Evolutionary conservation across 2,329 filamentous ascomycete species (phyloP).

Genomic region (Blastomyces parvus): DNA sequence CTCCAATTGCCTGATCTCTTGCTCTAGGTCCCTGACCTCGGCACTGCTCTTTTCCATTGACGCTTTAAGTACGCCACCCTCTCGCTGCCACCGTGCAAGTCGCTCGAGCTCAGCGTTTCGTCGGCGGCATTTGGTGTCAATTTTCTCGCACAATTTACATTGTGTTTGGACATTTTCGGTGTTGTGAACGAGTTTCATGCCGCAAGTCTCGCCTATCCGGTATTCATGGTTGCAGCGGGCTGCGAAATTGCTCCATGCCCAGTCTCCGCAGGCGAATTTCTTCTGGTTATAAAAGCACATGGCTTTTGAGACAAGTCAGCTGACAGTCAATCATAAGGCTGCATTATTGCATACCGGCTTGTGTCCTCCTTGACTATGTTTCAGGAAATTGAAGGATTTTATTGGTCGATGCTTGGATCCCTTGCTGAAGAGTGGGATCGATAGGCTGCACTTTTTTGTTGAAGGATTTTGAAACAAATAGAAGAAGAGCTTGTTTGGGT

Average conservation of each 20-base stretch:
- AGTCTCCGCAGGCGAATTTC: constrained; percentile 76
- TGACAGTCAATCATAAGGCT: constrained; percentile 12
- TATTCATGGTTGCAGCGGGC: constrained; percentile 92
- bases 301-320: constrained; percentile 30
- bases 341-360: constrained; percentile 27
- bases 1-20: constrained; percentile 58
- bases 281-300: constrained; percentile 98
- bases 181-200: constrained; percentile 77
- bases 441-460: constrained; percentile 25
- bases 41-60: constrained; percentile 59
- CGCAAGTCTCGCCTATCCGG: constrained; percentile 91
- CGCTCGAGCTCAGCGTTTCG: constrained; percentile 64
- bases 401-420: constrained; percentile 24
- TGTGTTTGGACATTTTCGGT: constrained; percentile 54
- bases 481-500: constrained; percentile 11
- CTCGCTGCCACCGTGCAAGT: constrained; percentile 64
- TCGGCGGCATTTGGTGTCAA: constrained; percentile 72
- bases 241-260: constrained; percentile 89
- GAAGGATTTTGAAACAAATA: constrained; percentile 18
- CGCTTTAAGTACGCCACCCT: constrained; percentile 52
- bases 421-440: constrained; percentile 17
- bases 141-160: constrained; percentile 82
- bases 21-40: constrained; percentile 61
- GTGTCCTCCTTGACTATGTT: constrained; percentile 24
- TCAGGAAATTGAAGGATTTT: constrained; percentile 24